These are phyloP conservation scores for Penicillium sp. DNA, from an alignment of 2,329 filamentous ascomycete species.

Conservation along the genomic window DNA sequence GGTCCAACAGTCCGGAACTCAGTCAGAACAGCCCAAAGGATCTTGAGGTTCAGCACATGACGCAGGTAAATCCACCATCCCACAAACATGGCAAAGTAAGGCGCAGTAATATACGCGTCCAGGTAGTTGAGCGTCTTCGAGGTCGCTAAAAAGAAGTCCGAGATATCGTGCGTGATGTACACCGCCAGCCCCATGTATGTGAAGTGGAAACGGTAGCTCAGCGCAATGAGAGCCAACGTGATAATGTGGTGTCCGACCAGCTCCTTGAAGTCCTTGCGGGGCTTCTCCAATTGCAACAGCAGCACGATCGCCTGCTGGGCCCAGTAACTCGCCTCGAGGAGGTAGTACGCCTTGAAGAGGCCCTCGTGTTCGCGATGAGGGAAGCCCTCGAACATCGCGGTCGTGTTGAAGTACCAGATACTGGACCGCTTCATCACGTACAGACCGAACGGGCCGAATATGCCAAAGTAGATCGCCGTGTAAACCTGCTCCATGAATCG, in stretches of 20 bases:
- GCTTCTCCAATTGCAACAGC: slow-evolving; percentile 83
- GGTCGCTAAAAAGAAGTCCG: slow-evolving; percentile 91
- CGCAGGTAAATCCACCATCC: slow-evolving; percentile 82
- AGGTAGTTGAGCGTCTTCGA: slow-evolving; percentile 92
- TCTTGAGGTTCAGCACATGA: slow-evolving; percentile 60
- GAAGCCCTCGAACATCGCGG: slow-evolving; percentile 83
- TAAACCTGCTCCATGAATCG: slow-evolving; percentile 97
- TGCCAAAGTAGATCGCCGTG: slow-evolving; percentile 81
- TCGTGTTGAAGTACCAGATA: slow-evolving; percentile 93
- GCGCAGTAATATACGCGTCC: slow-evolving; percentile 70
- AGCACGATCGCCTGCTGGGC: slow-evolving; percentile 88
- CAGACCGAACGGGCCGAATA: slow-evolving; percentile 77
- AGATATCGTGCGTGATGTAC: slow-evolving; percentile 91
- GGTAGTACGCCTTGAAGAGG: slow-evolving; percentile 89
- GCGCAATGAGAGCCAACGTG: slow-evolving; percentile 73
- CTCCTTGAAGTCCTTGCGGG: slow-evolving; percentile 91
- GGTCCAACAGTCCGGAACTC: slow-evolving; percentile 48
- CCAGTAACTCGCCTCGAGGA: slow-evolving; percentile 94
- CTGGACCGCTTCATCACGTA: slow-evolving; percentile 90
- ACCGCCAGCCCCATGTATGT: slow-evolving; percentile 91
- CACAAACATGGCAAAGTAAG: slow-evolving; percentile 82
- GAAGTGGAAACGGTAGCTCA: slow-evolving; percentile 95
- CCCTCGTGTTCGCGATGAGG: slow-evolving; percentile 78
- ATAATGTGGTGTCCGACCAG: slow-evolving; percentile 89
- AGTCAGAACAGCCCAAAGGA: slow-evolving; percentile 46